phyloP scores from a whole-genome alignment of 2,329 filamentous ascomycete species.

The Aureobasidium pullulans region DNA sequence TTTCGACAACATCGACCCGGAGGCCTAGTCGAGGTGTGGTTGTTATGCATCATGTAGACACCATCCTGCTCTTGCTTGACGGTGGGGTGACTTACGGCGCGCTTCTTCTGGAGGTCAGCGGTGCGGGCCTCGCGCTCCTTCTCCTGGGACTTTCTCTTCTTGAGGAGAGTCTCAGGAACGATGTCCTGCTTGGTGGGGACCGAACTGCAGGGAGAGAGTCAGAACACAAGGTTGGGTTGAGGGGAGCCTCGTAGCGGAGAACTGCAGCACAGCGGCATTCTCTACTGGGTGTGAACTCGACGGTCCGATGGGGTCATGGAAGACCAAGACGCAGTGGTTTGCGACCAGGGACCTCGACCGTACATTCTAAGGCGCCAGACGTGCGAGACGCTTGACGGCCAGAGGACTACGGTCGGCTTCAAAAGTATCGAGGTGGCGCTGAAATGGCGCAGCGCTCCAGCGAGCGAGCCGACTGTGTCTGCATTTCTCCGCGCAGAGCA shows the following conservation, averaged over 20 bases:
- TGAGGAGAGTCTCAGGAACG: slow-evolving; percentile 98
- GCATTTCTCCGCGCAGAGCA: slow-evolving; percentile 41
- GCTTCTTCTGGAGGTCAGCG: slow-evolving; percentile 75
- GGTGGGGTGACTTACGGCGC: slow-evolving; percentile 62
- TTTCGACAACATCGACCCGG: slow-evolving; percentile 89
- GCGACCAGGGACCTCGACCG: slow-evolving; percentile 43
- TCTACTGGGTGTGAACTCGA: slow-evolving; percentile 75
- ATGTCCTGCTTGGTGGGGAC: slow-evolving; percentile 93
- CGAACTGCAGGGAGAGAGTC: slow-evolving; percentile 55
- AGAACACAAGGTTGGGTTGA: slow-evolving; percentile 76
- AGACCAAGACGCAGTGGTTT: slow-evolving; percentile 19
- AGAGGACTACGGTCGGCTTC: slow-evolving; percentile 16
- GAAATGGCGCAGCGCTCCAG: slow-evolving; percentile 52
- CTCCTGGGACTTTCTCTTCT: slow-evolving; percentile 99
- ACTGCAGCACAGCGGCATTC: slow-evolving; percentile 93
- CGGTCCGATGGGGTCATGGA: slow-evolving; percentile 19
- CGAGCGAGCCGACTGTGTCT: slow-evolving; percentile 78
- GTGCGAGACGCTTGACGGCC: slow-evolving; percentile 33
- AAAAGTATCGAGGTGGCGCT: slow-evolving; percentile 65
- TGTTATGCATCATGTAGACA: slow-evolving; percentile 81
- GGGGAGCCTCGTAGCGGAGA: slow-evolving; percentile 74
- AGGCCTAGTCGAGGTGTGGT: slow-evolving; percentile 79
- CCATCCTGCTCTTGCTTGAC: slow-evolving; percentile 20
- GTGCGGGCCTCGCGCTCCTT: slow-evolving; percentile 89
- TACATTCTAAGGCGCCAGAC: slow-evolving; percentile 52